Evolutionary conservation across 2,329 filamentous ascomycete species (phyloP).

Genomic region (Plectosphaerella cucumerina): DNA sequence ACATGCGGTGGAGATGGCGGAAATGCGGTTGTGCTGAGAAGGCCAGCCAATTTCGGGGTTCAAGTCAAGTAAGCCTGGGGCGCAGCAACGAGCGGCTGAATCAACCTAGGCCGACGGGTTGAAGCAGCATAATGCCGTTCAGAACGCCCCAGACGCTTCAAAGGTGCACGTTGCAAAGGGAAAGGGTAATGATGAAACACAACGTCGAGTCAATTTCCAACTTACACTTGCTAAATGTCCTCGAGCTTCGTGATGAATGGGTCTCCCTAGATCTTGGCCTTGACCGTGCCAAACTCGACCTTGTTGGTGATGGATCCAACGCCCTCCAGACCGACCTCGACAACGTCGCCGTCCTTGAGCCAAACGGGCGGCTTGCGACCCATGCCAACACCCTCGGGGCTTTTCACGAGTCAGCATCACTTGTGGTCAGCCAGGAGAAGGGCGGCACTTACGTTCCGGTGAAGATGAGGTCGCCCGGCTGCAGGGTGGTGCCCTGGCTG

Average conservation of each 20-base stretch:
- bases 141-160: no score
- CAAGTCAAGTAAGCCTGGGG: not conserved
- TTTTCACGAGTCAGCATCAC: slow-evolving; percentile 18
- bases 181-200: no score
- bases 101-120: no score
- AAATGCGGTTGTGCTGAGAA: not conserved
- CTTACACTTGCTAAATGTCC: no score
- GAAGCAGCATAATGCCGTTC: no score
- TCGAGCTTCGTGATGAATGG: no score
- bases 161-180: no score
- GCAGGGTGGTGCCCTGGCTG: slow-evolving; percentile 57
- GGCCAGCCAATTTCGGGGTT: slow-evolving; percentile 1
- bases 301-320: slow-evolving; percentile 58
- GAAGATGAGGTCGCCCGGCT: slow-evolving; percentile 63
- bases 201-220: no score
- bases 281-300: slow-evolving; percentile 23
- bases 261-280: slow-evolving; percentile 18
- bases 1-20: not conserved
- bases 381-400: slow-evolving; percentile 67
- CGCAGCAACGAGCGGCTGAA: not conserved
- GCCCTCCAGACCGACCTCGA: slow-evolving; percentile 63
- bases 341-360: slow-evolving; percentile 66
- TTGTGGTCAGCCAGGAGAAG: not conserved
- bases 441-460: slow-evolving; percentile 52
- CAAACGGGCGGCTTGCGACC: slow-evolving; percentile 62